phyloP scores from a whole-genome alignment of 345 rosid genomes.

The Salix arbutifolia region DNA sequence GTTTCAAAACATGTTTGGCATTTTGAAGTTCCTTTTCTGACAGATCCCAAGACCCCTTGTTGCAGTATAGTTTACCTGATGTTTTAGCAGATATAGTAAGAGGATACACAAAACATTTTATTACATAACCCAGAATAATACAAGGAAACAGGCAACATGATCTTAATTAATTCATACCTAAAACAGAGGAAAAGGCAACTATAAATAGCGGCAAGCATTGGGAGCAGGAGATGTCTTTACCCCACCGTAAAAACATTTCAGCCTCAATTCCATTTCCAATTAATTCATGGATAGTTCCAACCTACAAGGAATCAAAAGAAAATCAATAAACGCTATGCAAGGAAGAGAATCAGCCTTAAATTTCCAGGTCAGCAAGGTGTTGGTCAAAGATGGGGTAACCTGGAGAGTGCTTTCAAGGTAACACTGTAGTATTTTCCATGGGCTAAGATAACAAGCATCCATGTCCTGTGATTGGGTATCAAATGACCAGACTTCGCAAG shows the following conservation, averaged over 20 bases:
- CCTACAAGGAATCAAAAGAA: constrained; percentile 37
- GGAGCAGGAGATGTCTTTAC: constrained; percentile 59
- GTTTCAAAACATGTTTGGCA: constrained; percentile 49
- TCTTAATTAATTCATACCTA: constrained; percentile 45
- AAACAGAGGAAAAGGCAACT: constrained; percentile 63
- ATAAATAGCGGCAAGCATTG: constrained; percentile 55
- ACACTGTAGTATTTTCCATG: constrained; percentile 80
- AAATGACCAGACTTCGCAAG: constrained; percentile 56
- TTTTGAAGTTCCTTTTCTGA: constrained; percentile 63
- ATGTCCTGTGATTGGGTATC: constrained; percentile 37
- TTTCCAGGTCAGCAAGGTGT: constrained; percentile 5
- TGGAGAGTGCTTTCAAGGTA: constrained; percentile 92
- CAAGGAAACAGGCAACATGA: not conserved
- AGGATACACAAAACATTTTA: constrained; percentile 7
- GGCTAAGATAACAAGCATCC: constrained; percentile 61
- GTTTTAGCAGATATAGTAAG: constrained; percentile 12
- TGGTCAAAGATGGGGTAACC: constrained; percentile 39
- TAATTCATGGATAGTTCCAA: constrained; percentile 67
- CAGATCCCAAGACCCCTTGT: constrained; percentile 51
- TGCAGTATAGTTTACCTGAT: constrained; percentile 66
- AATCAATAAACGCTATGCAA: not conserved
- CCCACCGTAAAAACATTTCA: constrained; percentile 69
- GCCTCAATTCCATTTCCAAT: constrained; percentile 80
- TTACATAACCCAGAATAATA: constrained; percentile 1
- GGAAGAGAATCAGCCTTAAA: not conserved